Conservation (phyloP, 129 eudicot genomes). For the Scalesia atractyloides region DNA sequence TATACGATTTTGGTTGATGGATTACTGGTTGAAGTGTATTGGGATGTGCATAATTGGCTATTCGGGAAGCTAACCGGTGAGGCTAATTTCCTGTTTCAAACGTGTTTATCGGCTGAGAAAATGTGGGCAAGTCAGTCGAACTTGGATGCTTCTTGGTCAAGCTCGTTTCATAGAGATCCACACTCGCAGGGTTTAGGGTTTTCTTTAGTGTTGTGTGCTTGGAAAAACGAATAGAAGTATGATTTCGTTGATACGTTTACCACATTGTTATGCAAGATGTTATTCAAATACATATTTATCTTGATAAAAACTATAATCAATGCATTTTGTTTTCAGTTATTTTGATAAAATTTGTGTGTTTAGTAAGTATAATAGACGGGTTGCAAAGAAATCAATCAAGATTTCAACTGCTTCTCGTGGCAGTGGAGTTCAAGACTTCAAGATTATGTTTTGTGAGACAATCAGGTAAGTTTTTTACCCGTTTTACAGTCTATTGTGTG, state of each 20-base stretch:
- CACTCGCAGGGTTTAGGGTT: conserved; percentile 54
- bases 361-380: neutral
- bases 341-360: conserved; percentile 8
- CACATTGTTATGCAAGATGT: conserved; percentile 32
- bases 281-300: conserved; percentile 29
- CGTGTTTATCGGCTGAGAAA: conserved; percentile 54
- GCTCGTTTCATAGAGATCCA: conserved; percentile 42
- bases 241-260: neutral
- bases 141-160: conserved; percentile 43
- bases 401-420: neutral
- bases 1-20: conserved; percentile 71
- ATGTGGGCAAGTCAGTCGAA: conserved; percentile 36
- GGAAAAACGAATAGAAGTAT: conserved; percentile 67
- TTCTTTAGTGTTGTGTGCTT: conserved; percentile 73
- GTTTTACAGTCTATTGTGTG: neutral
- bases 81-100: conserved; percentile 73
- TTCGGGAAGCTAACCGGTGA: conserved; percentile 60
- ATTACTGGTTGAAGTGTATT: conserved; percentile 66
- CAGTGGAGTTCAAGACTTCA: neutral
- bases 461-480: conserved; percentile 10
- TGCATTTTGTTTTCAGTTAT: conserved; percentile 12
- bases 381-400: conserved; percentile 5
- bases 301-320: conserved; percentile 6
- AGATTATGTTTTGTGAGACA: conserved; percentile 2
- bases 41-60: conserved; percentile 83